Conservation (phyloP, 2,329 filamentous ascomycete species). For the Madurella mycetomatis region DNA sequence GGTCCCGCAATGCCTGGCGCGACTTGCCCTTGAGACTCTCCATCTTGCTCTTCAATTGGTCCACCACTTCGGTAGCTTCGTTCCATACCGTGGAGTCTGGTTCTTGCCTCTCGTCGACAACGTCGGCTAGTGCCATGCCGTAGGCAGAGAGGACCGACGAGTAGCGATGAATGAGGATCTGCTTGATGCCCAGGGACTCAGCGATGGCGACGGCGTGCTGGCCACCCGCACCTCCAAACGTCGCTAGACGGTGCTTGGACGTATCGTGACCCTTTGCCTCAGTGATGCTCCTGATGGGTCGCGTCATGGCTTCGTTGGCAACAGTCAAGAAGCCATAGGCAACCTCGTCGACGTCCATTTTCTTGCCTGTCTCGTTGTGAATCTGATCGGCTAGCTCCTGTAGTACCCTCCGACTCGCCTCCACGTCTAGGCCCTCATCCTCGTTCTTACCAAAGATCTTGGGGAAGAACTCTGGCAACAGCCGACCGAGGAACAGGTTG, state of each 20-base stretch:
- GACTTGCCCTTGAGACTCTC: conserved; percentile 75
- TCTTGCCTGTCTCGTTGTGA: conserved; percentile 67
- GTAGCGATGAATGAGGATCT: conserved; percentile 82
- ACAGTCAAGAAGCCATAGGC: conserved; percentile 87
- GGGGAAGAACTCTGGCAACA: conserved; percentile 88
- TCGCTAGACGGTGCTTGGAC: conserved; percentile 82
- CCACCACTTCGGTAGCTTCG: conserved; percentile 52
- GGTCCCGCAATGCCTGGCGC: conserved; percentile 59
- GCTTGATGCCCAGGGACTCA: conserved; percentile 74
- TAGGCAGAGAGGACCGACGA: conserved; percentile 88
- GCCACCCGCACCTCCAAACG: conserved; percentile 86
- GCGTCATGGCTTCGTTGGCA: conserved; percentile 86
- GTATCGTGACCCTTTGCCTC: conserved; percentile 92
- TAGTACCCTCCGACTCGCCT: conserved; percentile 71
- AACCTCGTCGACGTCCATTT: conserved; percentile 76
- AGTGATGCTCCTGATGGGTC: conserved; percentile 84
- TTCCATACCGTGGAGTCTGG: conserved; percentile 62
- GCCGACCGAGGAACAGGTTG: conserved; percentile 76
- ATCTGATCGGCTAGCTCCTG: conserved; percentile 72
- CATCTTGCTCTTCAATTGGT: conserved; percentile 69
- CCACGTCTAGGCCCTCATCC: conserved; percentile 70
- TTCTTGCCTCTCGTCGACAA: conserved; percentile 86
- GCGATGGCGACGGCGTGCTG: conserved; percentile 92
- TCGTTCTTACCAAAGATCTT: conserved; percentile 93
- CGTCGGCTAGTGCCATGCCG: conserved; percentile 88